Percentiles rank a stretch among this genome's conserved stretches.
phyloP scores from a whole-genome alignment of 148 eudicot genomes.

The Hydrangea macrophylla region DNA sequence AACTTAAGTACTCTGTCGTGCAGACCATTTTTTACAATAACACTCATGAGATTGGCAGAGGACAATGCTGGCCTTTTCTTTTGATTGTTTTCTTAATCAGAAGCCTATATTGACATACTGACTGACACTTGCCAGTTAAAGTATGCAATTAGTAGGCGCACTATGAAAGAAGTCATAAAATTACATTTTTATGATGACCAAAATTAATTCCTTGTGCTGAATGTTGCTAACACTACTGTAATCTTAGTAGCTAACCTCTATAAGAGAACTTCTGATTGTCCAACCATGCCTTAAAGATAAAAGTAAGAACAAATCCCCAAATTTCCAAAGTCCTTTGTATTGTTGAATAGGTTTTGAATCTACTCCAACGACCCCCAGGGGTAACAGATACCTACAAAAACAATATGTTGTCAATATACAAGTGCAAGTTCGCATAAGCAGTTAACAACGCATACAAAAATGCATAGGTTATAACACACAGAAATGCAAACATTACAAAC shows the following conservation, averaged over 20 bases:
- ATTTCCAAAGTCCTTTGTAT: slow-evolving; percentile 95
- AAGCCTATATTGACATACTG: not conserved
- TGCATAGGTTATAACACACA: not conserved
- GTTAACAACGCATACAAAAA: slow-evolving; percentile 2
- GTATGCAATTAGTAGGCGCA: not conserved
- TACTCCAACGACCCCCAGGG: slow-evolving; percentile 97
- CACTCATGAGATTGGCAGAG: not conserved
- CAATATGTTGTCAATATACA: not conserved
- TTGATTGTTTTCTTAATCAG: not conserved
- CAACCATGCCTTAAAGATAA: slow-evolving; percentile 73
- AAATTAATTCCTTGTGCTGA: not conserved
- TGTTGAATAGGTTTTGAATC: slow-evolving; percentile 94
- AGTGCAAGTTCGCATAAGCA: not conserved
- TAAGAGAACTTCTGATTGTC: slow-evolving; percentile 89
- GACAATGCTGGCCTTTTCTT: not conserved
- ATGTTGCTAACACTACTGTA: not conserved
- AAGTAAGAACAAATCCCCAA: slow-evolving; percentile 88
- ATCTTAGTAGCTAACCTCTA: slow-evolving; percentile 47
- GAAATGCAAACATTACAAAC: not conserved
- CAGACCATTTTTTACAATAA: not conserved
- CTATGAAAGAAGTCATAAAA: not conserved
- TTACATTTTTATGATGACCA: not conserved
- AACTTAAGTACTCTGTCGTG: not conserved
- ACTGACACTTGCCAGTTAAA: not conserved
- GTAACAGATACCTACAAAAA: slow-evolving; percentile 85